Percentiles rank a stretch among this genome's conserved stretches.
Evolutionary conservation across 2,329 filamentous ascomycete genomes (phyloP).

Genomic region (Drechslerella coelobrocha): DNA sequence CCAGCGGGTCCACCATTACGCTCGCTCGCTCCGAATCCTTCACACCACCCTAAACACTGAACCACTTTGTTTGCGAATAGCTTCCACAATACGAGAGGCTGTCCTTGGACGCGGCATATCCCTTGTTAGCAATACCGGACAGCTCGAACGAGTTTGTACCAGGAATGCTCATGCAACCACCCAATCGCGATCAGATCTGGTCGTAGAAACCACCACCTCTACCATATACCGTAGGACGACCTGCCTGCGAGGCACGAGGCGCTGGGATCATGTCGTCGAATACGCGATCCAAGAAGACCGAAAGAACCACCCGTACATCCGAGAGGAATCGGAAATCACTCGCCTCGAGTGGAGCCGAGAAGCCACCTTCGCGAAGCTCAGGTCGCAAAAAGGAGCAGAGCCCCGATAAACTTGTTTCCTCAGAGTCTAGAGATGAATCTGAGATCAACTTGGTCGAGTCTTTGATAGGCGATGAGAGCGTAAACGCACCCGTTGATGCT

Average conservation of each 20-base stretch:
- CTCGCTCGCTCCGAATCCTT: background rate
- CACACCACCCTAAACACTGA: constrained; percentile 8
- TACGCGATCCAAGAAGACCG: constrained; percentile 48
- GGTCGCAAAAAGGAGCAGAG: constrained; percentile 44
- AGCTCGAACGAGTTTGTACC: constrained; percentile 26
- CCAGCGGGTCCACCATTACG: constrained; percentile 36
- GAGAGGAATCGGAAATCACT: constrained; percentile 48
- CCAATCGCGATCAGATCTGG: constrained; percentile 50
- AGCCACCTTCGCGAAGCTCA: constrained; percentile 36
- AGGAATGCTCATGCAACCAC: constrained; percentile 50
- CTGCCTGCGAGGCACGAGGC: constrained; percentile 4
- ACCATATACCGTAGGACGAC: constrained; percentile 14
- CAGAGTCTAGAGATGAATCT: constrained; percentile 46
- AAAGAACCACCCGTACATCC: constrained; percentile 49
- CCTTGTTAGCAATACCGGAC: constrained; percentile 1
- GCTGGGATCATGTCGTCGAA: constrained; percentile 40
- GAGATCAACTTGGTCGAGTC: constrained; percentile 43
- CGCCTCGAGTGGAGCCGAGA: constrained; percentile 28
- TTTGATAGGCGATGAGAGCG: constrained; percentile 26
- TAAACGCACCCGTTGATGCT: constrained; percentile 31
- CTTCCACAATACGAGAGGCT: background rate
- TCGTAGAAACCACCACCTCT: constrained; percentile 29
- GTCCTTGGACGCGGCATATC: constrained; percentile 9
- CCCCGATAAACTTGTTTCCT: constrained; percentile 31
- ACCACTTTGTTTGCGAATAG: background rate